Evolutionary conservation across 202 grass and related monocot genomes (phyloP), one percentile per base, ranked within the genome.

Genomic region (Schoenoplectus tabernaemontani): DNA sequence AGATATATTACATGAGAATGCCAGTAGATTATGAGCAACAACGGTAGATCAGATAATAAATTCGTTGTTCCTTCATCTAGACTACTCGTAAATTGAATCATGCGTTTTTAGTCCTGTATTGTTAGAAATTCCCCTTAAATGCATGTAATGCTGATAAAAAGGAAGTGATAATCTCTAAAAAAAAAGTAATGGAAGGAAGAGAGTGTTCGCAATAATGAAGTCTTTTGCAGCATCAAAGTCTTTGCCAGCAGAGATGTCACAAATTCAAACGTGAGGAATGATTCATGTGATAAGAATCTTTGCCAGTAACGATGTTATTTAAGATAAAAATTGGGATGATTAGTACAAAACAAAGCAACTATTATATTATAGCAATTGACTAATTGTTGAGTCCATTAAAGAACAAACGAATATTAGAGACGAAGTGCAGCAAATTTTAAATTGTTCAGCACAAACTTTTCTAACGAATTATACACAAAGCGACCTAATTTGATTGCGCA

Each of bases 311-410:
- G n/a, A 42, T 50, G 12, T 7, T 34, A 53, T 53, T 33, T 13
- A 4, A 30, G 16, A 13, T 51, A 32, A 1, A 1, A 51, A 32
- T 32, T 12, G 32, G 43, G 1, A 33, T n/a, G 33, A 73, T 24
- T 24, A 17, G 1, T 0, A 4, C 61, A 64, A 43, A 43, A n/a
- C 36, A 68, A 68, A 43, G 17, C 9, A 20, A 11, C 12, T 67
- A 5, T 42, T 48, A 48, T 30, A 71, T 71, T 71, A 41, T n/a
- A n/a, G n/a, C 42, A 71, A 71, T 71, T 50, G 23, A 71, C 67
- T 71, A 9, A 32, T 28, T 30, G 15, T 30, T 47, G 42, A 48
- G 67, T 7, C 69, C 26, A 74, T 33, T 30, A 53, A 74, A 54
- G 16, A 54, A 74, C 69, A 53, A 74, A 74, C 46, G 15, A 33